Conservation (phyloP, 1,284 basidiomycete species). For the Pulveroboletus sp. region DNA sequence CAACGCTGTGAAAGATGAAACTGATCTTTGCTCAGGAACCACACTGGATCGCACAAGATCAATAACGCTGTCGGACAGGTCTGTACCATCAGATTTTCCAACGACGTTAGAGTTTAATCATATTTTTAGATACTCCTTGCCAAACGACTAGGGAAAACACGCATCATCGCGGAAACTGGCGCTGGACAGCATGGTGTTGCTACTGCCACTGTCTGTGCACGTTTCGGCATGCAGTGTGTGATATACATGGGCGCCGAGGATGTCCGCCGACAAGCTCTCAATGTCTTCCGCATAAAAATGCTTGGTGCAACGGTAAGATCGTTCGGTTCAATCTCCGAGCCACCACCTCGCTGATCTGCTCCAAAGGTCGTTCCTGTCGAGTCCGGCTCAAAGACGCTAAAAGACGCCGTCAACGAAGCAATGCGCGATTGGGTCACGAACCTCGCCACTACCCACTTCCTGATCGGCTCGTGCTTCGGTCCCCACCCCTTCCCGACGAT, state of each 20-base stretch:
- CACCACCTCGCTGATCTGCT: not conserved
- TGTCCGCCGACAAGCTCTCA: not conserved
- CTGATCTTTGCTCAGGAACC: not conserved
- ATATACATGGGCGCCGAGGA: not conserved
- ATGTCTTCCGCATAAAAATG: not conserved
- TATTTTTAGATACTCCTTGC: not conserved
- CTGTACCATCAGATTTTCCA: not conserved
- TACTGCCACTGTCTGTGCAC: not conserved
- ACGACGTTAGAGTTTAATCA: not conserved
- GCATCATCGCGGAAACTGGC: constrained; percentile 1
- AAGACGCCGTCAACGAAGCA: constrained; percentile 7
- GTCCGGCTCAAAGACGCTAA: not conserved
- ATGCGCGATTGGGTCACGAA: constrained; percentile 8
- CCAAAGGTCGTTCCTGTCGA: not conserved
- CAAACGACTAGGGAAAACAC: constrained; percentile 1
- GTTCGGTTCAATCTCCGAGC: not conserved
- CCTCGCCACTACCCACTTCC: constrained; percentile 5
- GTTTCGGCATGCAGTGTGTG: not conserved
- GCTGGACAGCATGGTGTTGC: not conserved
- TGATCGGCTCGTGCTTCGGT: constrained; percentile 6
- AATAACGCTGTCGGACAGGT: constrained; percentile 7
- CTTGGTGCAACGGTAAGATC: not conserved
- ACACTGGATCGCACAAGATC: constrained; percentile 2
- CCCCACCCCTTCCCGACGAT: constrained; percentile 9
- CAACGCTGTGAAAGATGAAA: not conserved